Base-by-base conservation (phyloP, 441 rosid species). In the Oxalis stricta region DNA sequence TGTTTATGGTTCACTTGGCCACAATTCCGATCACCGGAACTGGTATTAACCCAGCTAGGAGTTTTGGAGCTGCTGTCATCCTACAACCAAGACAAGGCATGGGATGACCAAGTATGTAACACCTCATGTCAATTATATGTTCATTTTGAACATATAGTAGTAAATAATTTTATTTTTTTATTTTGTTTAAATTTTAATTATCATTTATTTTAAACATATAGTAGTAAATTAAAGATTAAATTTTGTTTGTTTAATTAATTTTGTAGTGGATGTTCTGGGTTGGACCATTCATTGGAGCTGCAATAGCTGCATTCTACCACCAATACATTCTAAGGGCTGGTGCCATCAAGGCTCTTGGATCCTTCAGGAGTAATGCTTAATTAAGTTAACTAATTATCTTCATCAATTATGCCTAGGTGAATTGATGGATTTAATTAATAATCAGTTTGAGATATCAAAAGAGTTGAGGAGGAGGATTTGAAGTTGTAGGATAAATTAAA, bases 1-100 rank as follows among this genome's bases (percentile, higher is more conserved):
- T 85, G 53, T 79, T 85, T 68, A 71, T 82, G 71, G 96, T 82
- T 18, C 93, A 85, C 56, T 63, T 85, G 69, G 93, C 96, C 7
- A 82, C 96, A 3, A 85, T 85, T 41, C 96, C 96, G 44, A 70
- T 85, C 35, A 85, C 96, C 0, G 96, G 96, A n/a, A 81, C 95
- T 16, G 88, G 95, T 22, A 85, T 85, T 45, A 85, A 85, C 79
- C 95, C 95, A 4, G 93, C 96, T 0, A 71, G 93, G 66, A 85
- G 96, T 66, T 69, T 85, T 34, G 96, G 96, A 24, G 86, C 96
- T 57, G 91, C 92, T 13, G 82, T 78, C 17, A 82, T 83, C 55
- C n/a, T 69, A n/a, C 77, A 65, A 77, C 77, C 43, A 56, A 11
- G 50, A 59, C 4, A 75, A 75, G 61, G 55, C 35, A 34, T 83